Evolutionary conservation across 2,329 filamentous ascomycete species (phyloP), one percentile per base, ranked within the genome.

Genomic region (Ophiostoma ulmi): DNA sequence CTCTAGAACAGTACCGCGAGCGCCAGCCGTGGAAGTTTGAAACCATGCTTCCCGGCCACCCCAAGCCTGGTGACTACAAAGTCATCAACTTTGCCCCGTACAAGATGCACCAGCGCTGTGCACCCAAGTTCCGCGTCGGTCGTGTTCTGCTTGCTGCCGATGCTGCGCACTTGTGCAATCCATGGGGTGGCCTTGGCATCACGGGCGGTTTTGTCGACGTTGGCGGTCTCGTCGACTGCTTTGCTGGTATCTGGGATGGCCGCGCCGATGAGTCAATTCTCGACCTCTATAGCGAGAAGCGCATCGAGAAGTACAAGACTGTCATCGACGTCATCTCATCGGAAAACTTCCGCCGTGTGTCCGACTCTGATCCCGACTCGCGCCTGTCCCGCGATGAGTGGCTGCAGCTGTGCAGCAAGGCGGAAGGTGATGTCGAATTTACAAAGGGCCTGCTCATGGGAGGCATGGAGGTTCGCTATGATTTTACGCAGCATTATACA

Each of bases 141-240:
- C 82, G 84, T 7, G 79, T 89, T 55, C 71, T 88, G 5, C 79
- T 90, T 0, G 86, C 84, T 1, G 87, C 86, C 0, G 87, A 90
- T 78, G 87, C 87, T 1, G 87, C 87, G 2, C 87, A 89, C 69
- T 73, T 84, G 20, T 84, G 83, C 75, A 85, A 84, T 75, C 82
- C 82, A 0, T 83, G 84, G 78, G 88, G 88, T 65, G 88, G 88
- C 0, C 79, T 89, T 20, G 88, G 88, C 1, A 83, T 90, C 68
- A 89, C 87, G 0, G 87, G 87, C 6, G 88, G 88, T 0, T 86
- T 90, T 70, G 85, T 87, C n/a, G 88, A 90, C 73, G 82, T 88
- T 2, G 87, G 86, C 13, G 86, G 86, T 0, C 80, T 90, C 6
- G 87, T 83, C 71, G 87, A 90, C 74, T 88, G 87, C 74, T 80